These are phyloP conservation scores for Cladosporium oxysporum DNA, from an alignment of 2,329 filamentous ascomycete genomes.

Conservation along the genomic window DNA sequence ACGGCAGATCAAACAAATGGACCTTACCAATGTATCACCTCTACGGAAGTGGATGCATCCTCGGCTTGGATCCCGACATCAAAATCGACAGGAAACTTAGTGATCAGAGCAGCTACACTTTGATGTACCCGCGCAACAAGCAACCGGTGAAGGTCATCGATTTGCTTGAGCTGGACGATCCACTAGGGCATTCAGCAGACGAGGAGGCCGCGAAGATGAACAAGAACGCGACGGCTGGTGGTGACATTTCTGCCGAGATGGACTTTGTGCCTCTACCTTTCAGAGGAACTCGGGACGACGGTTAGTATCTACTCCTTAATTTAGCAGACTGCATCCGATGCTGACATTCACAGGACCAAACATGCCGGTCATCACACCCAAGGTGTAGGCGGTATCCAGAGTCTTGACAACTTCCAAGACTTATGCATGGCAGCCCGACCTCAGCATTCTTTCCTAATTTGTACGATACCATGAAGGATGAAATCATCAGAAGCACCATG, in stretches of 20 bases:
- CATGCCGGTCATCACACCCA: conserved; percentile 13
- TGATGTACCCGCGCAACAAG: conserved; percentile 5
- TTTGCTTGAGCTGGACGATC: not conserved
- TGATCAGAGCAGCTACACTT: conserved; percentile 43
- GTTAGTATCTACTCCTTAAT: not conserved
- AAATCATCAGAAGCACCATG: not conserved
- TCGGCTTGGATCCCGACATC: conserved; percentile 64
- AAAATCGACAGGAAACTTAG: conserved; percentile 68
- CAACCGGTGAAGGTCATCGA: not conserved
- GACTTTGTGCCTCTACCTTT: conserved; percentile 5
- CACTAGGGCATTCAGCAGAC: not conserved
- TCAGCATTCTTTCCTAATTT: not conserved
- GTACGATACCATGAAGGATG: not conserved
- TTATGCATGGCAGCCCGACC: not conserved
- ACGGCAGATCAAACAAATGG: conserved; percentile 72
- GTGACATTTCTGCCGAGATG: not conserved
- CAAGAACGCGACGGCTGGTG: not conserved
- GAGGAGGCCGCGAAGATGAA: not conserved
- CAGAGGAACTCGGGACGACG: not conserved
- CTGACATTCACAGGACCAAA: not conserved
- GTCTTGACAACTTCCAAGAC: not conserved
- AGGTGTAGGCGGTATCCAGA: not conserved
- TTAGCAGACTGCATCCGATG: not conserved
- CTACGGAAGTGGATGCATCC: conserved; percentile 65
- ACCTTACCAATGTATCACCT: conserved; percentile 71